Base-by-base conservation (phyloP, 192 early-diverging fungal genomes). In the Podila epigama region DNA sequence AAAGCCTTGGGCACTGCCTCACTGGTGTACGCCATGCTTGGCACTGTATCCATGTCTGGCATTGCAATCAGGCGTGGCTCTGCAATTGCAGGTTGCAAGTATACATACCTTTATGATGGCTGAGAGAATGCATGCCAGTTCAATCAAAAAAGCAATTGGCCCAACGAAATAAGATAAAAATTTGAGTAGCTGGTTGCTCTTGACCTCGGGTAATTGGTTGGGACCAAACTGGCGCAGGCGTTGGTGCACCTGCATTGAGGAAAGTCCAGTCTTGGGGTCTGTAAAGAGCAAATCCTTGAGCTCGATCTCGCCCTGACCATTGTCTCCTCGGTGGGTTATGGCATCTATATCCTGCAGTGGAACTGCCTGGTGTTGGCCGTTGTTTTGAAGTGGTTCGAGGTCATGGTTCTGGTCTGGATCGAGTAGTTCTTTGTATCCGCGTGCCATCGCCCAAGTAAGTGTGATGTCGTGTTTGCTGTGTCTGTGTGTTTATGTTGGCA, bases 151-250 rank as follows among this genome's bases (percentile, higher is more conserved):
- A 1, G 90, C 85, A 60, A 91, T 89, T 7, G 90, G 80, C 5
- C 92, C 92, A 7, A 70, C 67, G 68, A 92, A 85, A 51, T 83
- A 85, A 2, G 81, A 67, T 63, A 82, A 36, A 25, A 85, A 85
- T 44, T 85, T 82, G 34, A 79, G 50, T 2, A 85, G 1, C 22
- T 75, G 81, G 37, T 79, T 85, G 33, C 37, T 37, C 35, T 79
- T 81, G 28, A 72, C 84, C 75, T 96, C 96, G 0, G 87, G 79
- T 56, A 92, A 70, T 67, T 93, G 92, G 71, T 97, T 97, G 36
- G 62, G 79, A 54, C 96, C 96, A 75, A 93, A 98, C 65, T 82
- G 61, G 8, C 68, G 62, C 29, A 87, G 55, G 37, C 92, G 73
- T 22, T 83, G 82, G 7, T 34, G 42, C 0, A 79, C 88, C 63